These are phyloP conservation scores for Ceratocystis eucalypticola DNA, from an alignment of 2,329 filamentous ascomycete species.

Conservation along the genomic window DNA sequence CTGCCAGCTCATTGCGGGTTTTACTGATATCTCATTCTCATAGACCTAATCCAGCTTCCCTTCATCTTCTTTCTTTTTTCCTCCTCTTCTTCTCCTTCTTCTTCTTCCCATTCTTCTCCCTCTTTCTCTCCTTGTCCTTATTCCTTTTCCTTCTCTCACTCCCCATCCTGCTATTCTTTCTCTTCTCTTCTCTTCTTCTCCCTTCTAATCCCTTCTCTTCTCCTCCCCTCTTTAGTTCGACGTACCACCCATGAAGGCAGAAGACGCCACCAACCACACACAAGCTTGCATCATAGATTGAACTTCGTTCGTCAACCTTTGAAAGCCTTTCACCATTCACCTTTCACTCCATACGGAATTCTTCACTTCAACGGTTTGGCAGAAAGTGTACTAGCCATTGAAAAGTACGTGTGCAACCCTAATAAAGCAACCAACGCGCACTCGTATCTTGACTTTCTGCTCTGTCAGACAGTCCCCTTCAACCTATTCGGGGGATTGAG, in stretches of 20 bases:
- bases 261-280: neutral
- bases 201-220: neutral
- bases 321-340: neutral
- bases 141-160: too few relatives aligned
- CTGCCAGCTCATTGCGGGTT: slow-evolving; percentile 5
- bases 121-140: too few relatives aligned
- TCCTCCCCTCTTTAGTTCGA: neutral
- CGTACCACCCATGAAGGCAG: neutral
- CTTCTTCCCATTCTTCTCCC: too few relatives aligned
- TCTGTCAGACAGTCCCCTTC: slow-evolving; percentile 12
- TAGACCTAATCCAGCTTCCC: neutral
- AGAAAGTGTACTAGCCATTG: neutral
- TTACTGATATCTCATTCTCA: slow-evolving; percentile 1
- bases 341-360: neutral
- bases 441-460: neutral
- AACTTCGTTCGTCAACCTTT: neutral
- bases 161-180: too few relatives aligned
- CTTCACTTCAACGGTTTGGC: neutral
- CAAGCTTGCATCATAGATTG: neutral
- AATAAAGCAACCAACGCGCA: neutral
- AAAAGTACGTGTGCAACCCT: slow-evolving; percentile 11
- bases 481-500: slow-evolving; percentile 1
- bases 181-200: neutral
- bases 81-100: neutral
- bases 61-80: neutral